Percentiles rank a stretch among this genome's conserved stretches.
Conservation (phyloP, 352 stramenopile species). For the Globisporangium paddicum region DNA sequence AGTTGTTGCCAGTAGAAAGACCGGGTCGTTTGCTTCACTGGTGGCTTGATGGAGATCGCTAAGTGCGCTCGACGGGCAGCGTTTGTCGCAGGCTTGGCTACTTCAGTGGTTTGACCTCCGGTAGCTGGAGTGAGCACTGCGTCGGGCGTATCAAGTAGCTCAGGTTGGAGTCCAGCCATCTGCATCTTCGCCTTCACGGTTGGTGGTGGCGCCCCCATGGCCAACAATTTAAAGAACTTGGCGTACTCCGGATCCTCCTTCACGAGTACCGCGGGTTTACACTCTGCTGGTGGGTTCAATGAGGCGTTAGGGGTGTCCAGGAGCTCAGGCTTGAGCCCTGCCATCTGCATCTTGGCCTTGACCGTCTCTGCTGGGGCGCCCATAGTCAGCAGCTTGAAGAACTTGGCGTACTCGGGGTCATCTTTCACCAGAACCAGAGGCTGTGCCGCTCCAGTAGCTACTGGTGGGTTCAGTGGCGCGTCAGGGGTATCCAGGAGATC, state of each 20-base stretch:
- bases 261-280: constrained; percentile 34
- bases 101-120: constrained; percentile 3
- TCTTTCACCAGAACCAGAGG: constrained; percentile 47
- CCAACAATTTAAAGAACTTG: constrained; percentile 74
- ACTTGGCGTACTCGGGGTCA: constrained; percentile 54
- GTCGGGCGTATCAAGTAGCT: constrained; percentile 31
- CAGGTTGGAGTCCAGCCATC: constrained; percentile 49
- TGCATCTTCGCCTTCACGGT: constrained; percentile 64
- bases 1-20: constrained; percentile 80
- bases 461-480: not conserved
- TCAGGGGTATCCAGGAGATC: constrained; percentile 37
- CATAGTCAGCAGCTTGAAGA: constrained; percentile 73
- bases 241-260: constrained; percentile 64
- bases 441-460: constrained; percentile 12
- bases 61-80: constrained; percentile 40
- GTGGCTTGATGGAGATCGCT: constrained; percentile 58
- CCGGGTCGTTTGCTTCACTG: constrained; percentile 48
- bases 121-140: constrained; percentile 9
- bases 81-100: constrained; percentile 7
- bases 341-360: constrained; percentile 57
- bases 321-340: constrained; percentile 44
- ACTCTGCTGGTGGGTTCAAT: constrained; percentile 15
- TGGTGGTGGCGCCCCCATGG: constrained; percentile 49
- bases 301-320: constrained; percentile 64
- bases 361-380: constrained; percentile 42